Base-by-base conservation (phyloP, 441 rosid genomes). In the Adansonia rubrostipa region DNA sequence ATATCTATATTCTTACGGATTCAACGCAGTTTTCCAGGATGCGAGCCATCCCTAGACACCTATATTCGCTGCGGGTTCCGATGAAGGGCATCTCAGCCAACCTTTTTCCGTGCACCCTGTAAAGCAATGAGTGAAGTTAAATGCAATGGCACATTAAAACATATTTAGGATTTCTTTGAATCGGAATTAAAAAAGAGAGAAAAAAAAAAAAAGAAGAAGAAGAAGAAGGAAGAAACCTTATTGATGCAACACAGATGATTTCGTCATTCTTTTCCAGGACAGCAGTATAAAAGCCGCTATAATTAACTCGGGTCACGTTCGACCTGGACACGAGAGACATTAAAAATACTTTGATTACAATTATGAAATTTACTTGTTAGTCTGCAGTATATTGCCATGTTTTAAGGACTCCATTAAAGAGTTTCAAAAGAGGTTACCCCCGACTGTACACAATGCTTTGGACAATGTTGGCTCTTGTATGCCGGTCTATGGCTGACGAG, bases 51-150 rank as follows among this genome's bases (percentile, higher is more conserved):
- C 86, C 81, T 5, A 10, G 33, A 1, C 19, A 17, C 62, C 86
- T 77, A 20, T 44, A 79, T 9, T 22, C 22, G 2, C 4, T 5
- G 9, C 53, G 77, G 8, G 84, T 85, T 60, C 76, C 87, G 0
- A 84, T 78, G 64, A 54, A 83, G 9, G 89, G 86, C 86, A 82
- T 85, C 69, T 86, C 87, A 1, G 85, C 89, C 17, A 86, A 8
- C 44, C 72, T 78, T 6, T 40, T 69, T 2, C 82, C 83, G 9
- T 84, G 84, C 6, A 86, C 63, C 56, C 89, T 86, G 69, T 15
- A 77, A 67, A 73, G 15, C 36, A 47, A 8, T 11, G 1, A 14
- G 19, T 58, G 1, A 65, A 24, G 14, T 70, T 7, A 33, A n/a
- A 58, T 19, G 15, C 15, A 54, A 47, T 9, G 9, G 3, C 14